Percentiles rank a stretch among this genome's conserved stretches.
Evolutionary conservation across 2,329 filamentous ascomycete genomes (phyloP).

Genomic region (Fusarium bactridioides): DNA sequence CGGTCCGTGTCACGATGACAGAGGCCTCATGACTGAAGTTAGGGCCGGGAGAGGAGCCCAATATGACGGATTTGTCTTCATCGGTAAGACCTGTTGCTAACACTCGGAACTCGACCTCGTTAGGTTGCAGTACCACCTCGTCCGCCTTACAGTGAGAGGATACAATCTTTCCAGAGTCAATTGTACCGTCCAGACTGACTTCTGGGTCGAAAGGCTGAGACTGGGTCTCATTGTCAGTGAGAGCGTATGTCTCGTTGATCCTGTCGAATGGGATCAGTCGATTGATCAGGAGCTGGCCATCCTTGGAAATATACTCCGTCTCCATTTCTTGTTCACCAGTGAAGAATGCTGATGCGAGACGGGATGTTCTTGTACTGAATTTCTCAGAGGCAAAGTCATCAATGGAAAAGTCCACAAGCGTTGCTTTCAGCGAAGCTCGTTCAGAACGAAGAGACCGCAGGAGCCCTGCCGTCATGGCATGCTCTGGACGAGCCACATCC

Average conservation of each 20-base stretch:
- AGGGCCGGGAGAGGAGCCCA: background rate
- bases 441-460: background rate
- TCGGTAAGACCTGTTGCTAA: background rate
- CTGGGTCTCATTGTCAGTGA: background rate
- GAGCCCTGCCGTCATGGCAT: background rate
- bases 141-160: background rate
- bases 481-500: accelerated
- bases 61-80: background rate
- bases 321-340: background rate
- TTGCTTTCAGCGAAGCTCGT: background rate
- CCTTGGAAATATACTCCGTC: background rate
- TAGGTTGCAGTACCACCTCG: background rate
- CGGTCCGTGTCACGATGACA: background rate
- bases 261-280: background rate
- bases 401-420: background rate
- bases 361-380: background rate
- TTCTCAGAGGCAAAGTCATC: background rate
- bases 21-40: background rate
- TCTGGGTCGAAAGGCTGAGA: background rate
- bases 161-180: background rate
- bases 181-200: background rate
- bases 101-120: background rate
- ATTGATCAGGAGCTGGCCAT: background rate
- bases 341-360: background rate
- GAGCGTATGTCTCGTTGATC: background rate